phyloP scores from a whole-genome alignment of 306 rosid genomes.

The Rosa persica region DNA sequence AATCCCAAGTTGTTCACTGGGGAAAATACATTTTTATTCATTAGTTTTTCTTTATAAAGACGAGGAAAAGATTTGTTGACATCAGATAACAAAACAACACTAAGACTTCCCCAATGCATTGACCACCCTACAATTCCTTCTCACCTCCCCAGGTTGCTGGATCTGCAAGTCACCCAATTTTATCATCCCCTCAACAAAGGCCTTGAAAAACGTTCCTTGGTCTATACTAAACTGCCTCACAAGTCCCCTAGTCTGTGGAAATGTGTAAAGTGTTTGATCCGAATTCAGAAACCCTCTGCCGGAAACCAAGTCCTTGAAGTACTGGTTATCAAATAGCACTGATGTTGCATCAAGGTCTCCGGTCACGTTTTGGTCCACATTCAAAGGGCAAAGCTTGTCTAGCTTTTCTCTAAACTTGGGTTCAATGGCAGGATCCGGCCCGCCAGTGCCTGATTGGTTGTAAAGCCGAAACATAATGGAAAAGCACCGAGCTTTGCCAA shows the following conservation, averaged over 20 bases:
- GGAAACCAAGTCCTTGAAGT: slow-evolving; percentile 78
- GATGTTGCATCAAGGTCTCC: slow-evolving; percentile 79
- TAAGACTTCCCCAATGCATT: no score
- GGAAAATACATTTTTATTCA: no score
- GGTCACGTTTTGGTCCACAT: slow-evolving; percentile 70
- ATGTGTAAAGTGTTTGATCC: slow-evolving; percentile 72
- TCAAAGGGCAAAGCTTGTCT: slow-evolving; percentile 49
- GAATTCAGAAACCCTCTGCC: slow-evolving; percentile 85
- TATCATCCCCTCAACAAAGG: slow-evolving; percentile 71
- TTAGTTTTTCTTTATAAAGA: no score
- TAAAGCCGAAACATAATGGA: slow-evolving; percentile 85
- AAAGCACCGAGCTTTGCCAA: slow-evolving; percentile 82
- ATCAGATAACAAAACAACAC: no score
- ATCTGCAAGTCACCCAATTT: slow-evolving; percentile 80
- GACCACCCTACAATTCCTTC: slow-evolving; percentile 68
- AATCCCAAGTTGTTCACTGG: no score
- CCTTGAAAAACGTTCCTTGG: slow-evolving; percentile 46
- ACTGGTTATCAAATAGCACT: slow-evolving; percentile 68
- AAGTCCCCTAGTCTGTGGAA: slow-evolving; percentile 36
- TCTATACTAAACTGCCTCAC: slow-evolving; percentile 44
- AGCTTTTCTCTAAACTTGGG: slow-evolving; percentile 47
- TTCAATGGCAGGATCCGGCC: slow-evolving; percentile 69
- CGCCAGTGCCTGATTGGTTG: slow-evolving; percentile 72
- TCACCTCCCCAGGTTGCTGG: slow-evolving; percentile 64
- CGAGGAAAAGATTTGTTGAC: no score